Evolutionary conservation across 2,329 filamentous ascomycete genomes (phyloP).

Genomic region (Kalmusia sp.): DNA sequence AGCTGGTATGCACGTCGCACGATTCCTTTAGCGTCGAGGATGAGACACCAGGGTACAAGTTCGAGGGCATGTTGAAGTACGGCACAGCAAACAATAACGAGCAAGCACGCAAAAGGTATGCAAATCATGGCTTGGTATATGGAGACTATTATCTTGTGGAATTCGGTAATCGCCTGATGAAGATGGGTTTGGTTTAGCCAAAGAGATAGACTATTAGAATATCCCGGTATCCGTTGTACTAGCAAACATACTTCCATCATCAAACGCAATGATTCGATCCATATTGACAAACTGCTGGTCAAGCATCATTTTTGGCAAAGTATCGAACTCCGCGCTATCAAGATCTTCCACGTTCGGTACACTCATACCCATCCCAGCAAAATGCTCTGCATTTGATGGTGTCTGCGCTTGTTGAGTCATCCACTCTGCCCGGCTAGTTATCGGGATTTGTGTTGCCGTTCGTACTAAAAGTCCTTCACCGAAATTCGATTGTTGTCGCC

Average conservation of each 20-base stretch:
- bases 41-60: slow-evolving; percentile 27
- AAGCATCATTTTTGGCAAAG: slow-evolving; percentile 20
- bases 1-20: slow-evolving; percentile 19
- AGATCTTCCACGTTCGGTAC: not conserved
- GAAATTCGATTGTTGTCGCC: not conserved
- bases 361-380: not conserved
- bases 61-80: slow-evolving; percentile 53
- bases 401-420: not conserved
- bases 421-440: not conserved
- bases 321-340: slow-evolving; percentile 14
- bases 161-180: slow-evolving; percentile 51
- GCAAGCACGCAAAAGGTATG: slow-evolving; percentile 49
- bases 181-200: slow-evolving; percentile 24
- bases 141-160: slow-evolving; percentile 56
- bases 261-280: slow-evolving; percentile 29
- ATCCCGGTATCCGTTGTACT: slow-evolving; percentile 5
- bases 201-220: not conserved
- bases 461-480: not conserved
- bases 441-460: not conserved
- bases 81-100: slow-evolving; percentile 55
- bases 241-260: slow-evolving; percentile 32
- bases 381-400: not conserved
- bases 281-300: slow-evolving; percentile 25
- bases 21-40: slow-evolving; percentile 21
- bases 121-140: slow-evolving; percentile 54